These are phyloP conservation scores for Ceratocystis cubensis DNA, from an alignment of 2,329 filamentous ascomycete species.

Conservation along the genomic window DNA sequence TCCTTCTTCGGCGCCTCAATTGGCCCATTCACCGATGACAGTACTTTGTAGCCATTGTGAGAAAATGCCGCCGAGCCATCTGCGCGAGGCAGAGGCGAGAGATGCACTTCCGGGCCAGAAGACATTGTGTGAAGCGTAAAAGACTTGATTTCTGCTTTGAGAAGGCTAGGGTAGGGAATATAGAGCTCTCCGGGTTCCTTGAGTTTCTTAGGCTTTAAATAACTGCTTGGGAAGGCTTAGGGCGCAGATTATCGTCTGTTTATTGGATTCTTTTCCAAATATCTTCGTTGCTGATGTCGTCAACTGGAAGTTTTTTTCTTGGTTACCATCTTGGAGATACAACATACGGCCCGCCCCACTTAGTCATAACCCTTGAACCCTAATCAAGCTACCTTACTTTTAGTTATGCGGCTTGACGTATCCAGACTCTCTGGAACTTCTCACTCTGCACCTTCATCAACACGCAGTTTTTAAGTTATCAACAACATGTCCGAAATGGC, in stretches of 20 bases:
- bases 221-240: neutral
- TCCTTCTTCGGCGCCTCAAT: conserved; percentile 81
- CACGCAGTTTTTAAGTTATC: too few relatives aligned
- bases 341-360: neutral
- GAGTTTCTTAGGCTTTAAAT: neutral
- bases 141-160: neutral
- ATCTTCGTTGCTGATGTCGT: neutral
- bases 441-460: too few relatives aligned
- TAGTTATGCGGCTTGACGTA: neutral
- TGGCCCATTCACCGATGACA: conserved; percentile 82
- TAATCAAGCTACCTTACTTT: neutral
- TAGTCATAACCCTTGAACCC: neutral
- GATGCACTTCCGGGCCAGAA: conserved; percentile 37
- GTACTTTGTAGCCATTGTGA: conserved; percentile 63
- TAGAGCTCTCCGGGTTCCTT: neutral
- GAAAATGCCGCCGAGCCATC: conserved; percentile 73
- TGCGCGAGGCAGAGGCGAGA: conserved; percentile 53
- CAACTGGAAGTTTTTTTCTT: neutral
- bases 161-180: neutral
- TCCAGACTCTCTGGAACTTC: too few relatives aligned
- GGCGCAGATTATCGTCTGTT: too few relatives aligned
- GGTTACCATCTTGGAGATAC: neutral
- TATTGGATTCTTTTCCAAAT: neutral
- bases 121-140: conserved; percentile 10
- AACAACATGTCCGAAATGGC: conserved; percentile 6